Percentiles rank a stretch among this genome's conserved stretches.
These are phyloP conservation scores for Fusarium circinatum DNA, from an alignment of 2,329 filamentous ascomycete genomes.

Conservation along the genomic window DNA sequence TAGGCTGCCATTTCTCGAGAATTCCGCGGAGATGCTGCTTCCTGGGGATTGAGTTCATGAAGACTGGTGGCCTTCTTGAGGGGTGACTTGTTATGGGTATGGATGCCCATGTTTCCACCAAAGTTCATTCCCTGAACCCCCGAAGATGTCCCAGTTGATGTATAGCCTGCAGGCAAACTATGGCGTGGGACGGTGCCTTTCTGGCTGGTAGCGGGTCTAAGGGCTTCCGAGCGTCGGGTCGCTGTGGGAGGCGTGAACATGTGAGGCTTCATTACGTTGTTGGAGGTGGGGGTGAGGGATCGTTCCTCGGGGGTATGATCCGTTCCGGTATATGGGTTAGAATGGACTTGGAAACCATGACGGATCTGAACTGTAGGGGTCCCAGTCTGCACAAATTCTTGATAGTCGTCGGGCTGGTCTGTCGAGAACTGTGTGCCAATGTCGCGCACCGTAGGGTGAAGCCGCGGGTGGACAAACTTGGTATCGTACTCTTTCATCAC, in stretches of 20 bases:
- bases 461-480: conserved; percentile 90
- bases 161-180: conserved; percentile 49
- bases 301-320: conserved; percentile 59
- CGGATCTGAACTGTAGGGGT: conserved; percentile 72
- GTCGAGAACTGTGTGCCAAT: conserved; percentile 81
- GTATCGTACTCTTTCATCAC: conserved; percentile 95
- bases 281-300: conserved; percentile 48
- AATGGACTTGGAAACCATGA: conserved; percentile 81
- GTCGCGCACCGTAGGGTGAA: conserved; percentile 81
- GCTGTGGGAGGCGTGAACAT: conserved; percentile 56
- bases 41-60: conserved; percentile 62
- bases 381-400: conserved; percentile 59
- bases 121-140: conserved; percentile 46
- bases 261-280: conserved; percentile 53
- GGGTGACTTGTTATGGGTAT: conserved; percentile 82
- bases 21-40: conserved; percentile 62
- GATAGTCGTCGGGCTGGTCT: conserved; percentile 54
- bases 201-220: conserved; percentile 45
- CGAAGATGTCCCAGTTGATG: conserved; percentile 44
- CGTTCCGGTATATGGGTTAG: conserved; percentile 79
- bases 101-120: conserved; percentile 84
- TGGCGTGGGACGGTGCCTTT: conserved; percentile 47
- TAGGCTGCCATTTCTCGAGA: conserved; percentile 70
- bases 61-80: conserved; percentile 79
- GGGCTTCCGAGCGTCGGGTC: conserved; percentile 49